Conservation (phyloP, 2,329 filamentous ascomycete species). For the Trichoderma atrobrunneum region DNA sequence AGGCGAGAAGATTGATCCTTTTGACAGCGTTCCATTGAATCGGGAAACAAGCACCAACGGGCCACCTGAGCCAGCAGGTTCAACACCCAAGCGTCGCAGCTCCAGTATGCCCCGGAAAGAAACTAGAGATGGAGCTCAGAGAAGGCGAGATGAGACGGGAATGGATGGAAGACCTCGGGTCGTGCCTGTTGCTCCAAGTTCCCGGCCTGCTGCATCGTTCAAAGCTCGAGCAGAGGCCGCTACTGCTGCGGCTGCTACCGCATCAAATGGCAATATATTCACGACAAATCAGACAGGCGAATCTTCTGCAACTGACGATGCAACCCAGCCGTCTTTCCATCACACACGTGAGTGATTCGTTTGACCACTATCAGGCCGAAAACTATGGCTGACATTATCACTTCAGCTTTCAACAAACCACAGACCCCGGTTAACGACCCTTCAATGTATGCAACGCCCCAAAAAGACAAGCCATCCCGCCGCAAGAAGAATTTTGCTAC, state of each 20-base stretch:
- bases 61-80: slow-evolving; percentile 25
- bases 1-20: slow-evolving; percentile 59
- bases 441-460: slow-evolving; percentile 47
- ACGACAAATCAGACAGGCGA: neutral
- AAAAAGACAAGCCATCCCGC: slow-evolving; percentile 21
- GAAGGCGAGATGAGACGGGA: neutral
- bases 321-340: neutral
- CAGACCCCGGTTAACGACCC: slow-evolving; percentile 25
- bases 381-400: neutral
- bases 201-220: neutral
- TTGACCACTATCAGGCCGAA: neutral
- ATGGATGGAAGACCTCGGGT: neutral
- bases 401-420: neutral
- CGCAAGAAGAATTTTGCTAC: slow-evolving; percentile 17
- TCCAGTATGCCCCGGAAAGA: slow-evolving; percentile 32
- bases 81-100: slow-evolving; percentile 31
- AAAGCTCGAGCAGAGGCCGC: slow-evolving; percentile 17
- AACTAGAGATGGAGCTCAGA: neutral
- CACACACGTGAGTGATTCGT: neutral
- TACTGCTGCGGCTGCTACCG: neutral
- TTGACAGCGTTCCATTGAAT: slow-evolving; percentile 46
- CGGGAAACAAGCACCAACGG: slow-evolving; percentile 45
- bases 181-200: slow-evolving; percentile 8
- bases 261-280: neutral
- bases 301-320: neutral